Base-by-base conservation (phyloP, 2,329 filamentous ascomycete genomes). In the Aureobasidium namibiae region DNA sequence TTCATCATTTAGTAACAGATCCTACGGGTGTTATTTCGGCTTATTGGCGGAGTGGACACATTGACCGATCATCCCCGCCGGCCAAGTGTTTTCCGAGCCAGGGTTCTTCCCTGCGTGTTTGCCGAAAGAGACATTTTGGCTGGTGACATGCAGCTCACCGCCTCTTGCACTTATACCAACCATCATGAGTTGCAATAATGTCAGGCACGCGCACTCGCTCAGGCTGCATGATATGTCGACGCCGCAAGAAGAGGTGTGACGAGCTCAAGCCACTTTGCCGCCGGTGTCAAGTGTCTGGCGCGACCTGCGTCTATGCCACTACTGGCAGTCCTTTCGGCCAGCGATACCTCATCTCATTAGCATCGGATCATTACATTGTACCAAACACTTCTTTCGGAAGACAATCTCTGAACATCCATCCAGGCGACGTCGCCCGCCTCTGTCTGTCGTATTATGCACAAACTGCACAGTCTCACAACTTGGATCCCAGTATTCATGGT, bases 201-300 rank as follows among this genome's bases (percentile, higher is more conserved):
- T 52, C 49, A 44, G 52, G 52, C 26, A 26, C 52, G 13, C 52
- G 52, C 36, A 56, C 6, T 26, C 52, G 52, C 52, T 44, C 52
- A 23, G 52, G 52, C 16, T 56, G 52, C 11, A 23, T 44, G 18
- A 29, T 2, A 16, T 56, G 52, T n/a, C 52, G 52, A 42, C 52
- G 52, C 23, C 52, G 52, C 5, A 56, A 56, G 23, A 56, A 56
- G 13, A 16, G 52, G 23, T 56, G 52, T 24, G 52, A 56, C 23
- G 52, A 56, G 13, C 8, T 21, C n/a, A 56, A 44, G 26, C 52
- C 52, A 24, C 34, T 34, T 7, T 56, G 52, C 14, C 38, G 23
- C 23, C 52, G 52, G 14, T 56, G 52, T 44, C 52, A 56, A n/a
- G 13, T 18, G 9, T 44, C 39, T 42, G 52, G 52, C 26, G 39